phyloP scores from a whole-genome alignment of 2,329 filamentous ascomycete species.

The Colletotrichum scovillei region DNA sequence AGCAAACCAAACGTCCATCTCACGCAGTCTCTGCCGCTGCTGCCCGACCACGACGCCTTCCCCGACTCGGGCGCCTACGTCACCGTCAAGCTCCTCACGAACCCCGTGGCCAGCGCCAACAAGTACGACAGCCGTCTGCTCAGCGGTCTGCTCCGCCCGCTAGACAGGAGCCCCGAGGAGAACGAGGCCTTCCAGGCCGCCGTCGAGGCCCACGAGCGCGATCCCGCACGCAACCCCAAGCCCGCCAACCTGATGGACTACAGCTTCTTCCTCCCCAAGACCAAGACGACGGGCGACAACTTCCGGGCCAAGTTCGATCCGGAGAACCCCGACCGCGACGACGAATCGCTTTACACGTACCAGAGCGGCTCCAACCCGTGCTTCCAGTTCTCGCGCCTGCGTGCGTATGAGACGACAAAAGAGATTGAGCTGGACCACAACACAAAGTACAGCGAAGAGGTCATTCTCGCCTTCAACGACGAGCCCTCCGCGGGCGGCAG shows the following conservation, averaged over 20 bases:
- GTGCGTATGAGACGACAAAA: constrained; percentile 73
- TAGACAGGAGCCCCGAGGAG: constrained; percentile 66
- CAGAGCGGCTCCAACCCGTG: constrained; percentile 57
- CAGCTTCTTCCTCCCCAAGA: constrained; percentile 72
- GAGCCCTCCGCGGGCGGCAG: constrained; percentile 51
- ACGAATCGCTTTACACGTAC: constrained; percentile 65
- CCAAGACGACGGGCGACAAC: constrained; percentile 56
- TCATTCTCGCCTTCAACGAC: constrained; percentile 69
- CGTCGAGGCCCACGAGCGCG: constrained; percentile 64
- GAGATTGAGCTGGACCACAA: constrained; percentile 67
- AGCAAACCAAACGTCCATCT: constrained; percentile 57
- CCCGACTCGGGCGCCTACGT: constrained; percentile 77
- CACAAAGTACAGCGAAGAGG: constrained; percentile 73
- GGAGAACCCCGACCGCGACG: constrained; percentile 64
- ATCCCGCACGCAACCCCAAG: constrained; percentile 66
- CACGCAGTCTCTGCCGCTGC: constrained; percentile 69
- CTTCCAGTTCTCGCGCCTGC: constrained; percentile 71
- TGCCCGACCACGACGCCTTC: constrained; percentile 76
- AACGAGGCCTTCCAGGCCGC: constrained; percentile 63
- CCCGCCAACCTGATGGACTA: constrained; percentile 72
- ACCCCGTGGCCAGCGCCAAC: constrained; percentile 65
- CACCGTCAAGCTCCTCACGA: constrained; percentile 75
- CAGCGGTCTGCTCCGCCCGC: constrained; percentile 70
- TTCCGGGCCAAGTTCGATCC: constrained; percentile 73
- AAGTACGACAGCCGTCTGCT: constrained; percentile 72